Evolutionary conservation across 495 filamentous ascomycete genomes (phyloP).

Genomic region (Penicillium ucsense): DNA sequence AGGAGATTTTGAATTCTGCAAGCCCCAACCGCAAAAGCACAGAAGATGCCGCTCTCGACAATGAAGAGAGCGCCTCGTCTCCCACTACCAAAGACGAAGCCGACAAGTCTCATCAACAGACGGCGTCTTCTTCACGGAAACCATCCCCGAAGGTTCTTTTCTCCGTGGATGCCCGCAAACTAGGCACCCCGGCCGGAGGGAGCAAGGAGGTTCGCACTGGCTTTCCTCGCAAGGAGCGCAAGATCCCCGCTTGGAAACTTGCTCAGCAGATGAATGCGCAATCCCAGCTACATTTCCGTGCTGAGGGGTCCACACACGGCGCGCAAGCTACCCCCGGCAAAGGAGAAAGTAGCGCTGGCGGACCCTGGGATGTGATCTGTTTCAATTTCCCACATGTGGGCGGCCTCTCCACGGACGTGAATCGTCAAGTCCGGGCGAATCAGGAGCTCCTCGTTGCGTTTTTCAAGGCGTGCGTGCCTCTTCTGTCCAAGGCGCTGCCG

Average conservation of each 20-base stretch:
- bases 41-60: neutral
- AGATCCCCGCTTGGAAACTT: conserved; percentile 24
- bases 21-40: conserved; percentile 3
- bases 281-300: neutral
- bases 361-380: conserved; percentile 61
- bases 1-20: conserved; percentile 31
- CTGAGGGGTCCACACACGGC: no score
- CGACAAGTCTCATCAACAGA: neutral
- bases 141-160: conserved; percentile 45
- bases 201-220: conserved; percentile 34
- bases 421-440: conserved; percentile 85
- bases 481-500: conserved; percentile 35
- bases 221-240: conserved; percentile 19
- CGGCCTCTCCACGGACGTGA: conserved; percentile 83
- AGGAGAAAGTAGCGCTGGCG: conserved; percentile 6
- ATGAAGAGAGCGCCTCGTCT: neutral
- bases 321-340: neutral
- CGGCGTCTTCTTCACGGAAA: neutral
- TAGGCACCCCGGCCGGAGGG: conserved; percentile 35
- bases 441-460: conserved; percentile 81
- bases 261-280: conserved; percentile 3
- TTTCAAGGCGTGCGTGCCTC: conserved; percentile 52
- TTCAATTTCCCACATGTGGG: conserved; percentile 98
- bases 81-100: neutral
- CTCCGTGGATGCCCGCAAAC: conserved; percentile 64